Base-by-base conservation (phyloP, 2,329 filamentous ascomycete genomes). In the Neopestalotiopsis rosae region DNA sequence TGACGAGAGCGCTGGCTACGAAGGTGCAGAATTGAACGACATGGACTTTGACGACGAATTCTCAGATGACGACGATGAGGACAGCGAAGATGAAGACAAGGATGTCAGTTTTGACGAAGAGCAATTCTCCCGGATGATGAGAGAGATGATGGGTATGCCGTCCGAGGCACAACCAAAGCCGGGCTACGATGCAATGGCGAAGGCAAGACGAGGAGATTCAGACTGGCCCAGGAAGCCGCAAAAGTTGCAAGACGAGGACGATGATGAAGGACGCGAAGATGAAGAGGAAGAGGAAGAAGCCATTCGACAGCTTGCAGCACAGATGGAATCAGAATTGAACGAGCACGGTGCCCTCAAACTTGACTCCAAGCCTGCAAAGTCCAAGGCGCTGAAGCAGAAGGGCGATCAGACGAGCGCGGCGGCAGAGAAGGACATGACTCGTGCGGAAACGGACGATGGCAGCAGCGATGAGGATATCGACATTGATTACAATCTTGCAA, bases 111-210 rank as follows among this genome's bases (percentile, higher is more conserved):
- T 97, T 73, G 90, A 97, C 72, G 95, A 98, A 79, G 89, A 91
- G 45, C 92, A 95, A 67, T 97, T 98, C 73, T 87, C 92, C 9
- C 88, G 85, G 66, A 94, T 97, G 87, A 97, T 99, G 94, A 89
- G 90, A 70, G 93, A 97, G 76, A 95, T 97, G 91, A 95, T 96
- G 91, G 93, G 93, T 0, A 84, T 90, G 59, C 84, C 86, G 32
- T 73, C 80, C 0, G 76, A 73, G 61, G 72, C 68, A 63, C 34
- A 34, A 30, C 40, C 20, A 42, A 61, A 30, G 34, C 13, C 58
- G 61, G 20, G 34, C 28, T 52, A 67, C 13, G 24, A 17, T 7
- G 30, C 64, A 45, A 70, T 66, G 59, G 66, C 57, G 61, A 66
- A 24, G 49, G 68, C 40, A 68, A 72, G 56, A 61, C 30, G 9